Percentiles rank a stretch among this genome's conserved stretches.
phyloP scores from a whole-genome alignment of 257 asterid species.

The Hygrophila difformis region DNA sequence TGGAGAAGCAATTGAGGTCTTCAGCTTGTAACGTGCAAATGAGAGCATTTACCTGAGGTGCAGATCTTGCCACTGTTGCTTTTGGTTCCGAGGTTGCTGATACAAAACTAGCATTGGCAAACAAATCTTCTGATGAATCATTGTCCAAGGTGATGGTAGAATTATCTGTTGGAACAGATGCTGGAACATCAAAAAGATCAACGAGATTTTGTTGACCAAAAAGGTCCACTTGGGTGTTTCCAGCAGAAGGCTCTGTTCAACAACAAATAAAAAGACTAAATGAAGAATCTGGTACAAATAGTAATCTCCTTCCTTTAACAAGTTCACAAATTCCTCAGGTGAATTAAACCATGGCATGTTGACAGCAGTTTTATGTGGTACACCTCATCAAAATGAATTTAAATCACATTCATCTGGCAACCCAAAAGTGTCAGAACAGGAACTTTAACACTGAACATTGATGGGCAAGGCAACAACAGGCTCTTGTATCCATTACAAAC shows the following conservation, averaged over 20 bases:
- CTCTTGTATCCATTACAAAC: too few species aligned
- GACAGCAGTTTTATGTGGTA: not conserved
- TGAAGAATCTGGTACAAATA: constrained; percentile 17
- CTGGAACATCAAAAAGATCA: constrained; percentile 67
- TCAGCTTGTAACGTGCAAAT: constrained; percentile 22
- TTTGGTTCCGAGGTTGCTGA: constrained; percentile 46
- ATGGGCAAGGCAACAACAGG: too few species aligned
- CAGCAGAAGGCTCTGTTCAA: constrained; percentile 59
- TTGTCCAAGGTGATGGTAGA: constrained; percentile 28
- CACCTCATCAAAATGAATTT: not conserved
- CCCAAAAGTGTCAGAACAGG: not conserved
- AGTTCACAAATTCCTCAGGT: not conserved
- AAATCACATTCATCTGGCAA: not conserved
- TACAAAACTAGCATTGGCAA: constrained; percentile 81
- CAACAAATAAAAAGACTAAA: constrained; percentile 50
- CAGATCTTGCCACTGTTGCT: constrained; percentile 29
- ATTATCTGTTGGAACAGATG: constrained; percentile 33
- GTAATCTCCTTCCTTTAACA: constrained; percentile 9
- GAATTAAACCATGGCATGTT: not conserved
- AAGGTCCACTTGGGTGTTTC: constrained; percentile 64
- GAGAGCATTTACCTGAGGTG: constrained; percentile 41
- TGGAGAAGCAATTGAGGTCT: not conserved
- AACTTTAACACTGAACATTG: too few species aligned
- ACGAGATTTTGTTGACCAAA: constrained; percentile 55
- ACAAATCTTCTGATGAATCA: constrained; percentile 65